Evolutionary conservation across 2,329 filamentous ascomycete genomes (phyloP).

Genomic region (Cercospora zeina): DNA sequence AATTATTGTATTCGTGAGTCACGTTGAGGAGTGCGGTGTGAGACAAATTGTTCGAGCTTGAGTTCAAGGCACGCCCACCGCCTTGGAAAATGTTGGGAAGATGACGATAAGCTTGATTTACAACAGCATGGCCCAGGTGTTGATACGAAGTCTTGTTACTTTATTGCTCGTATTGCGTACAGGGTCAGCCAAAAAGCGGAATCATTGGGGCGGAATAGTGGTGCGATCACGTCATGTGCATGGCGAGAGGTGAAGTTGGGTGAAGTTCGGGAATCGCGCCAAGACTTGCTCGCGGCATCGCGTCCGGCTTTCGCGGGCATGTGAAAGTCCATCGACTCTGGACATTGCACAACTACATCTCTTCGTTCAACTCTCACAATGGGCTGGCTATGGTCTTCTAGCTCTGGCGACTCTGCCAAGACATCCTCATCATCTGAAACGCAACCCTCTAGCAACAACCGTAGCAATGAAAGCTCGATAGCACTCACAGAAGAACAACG

Average conservation of each 20-base stretch:
- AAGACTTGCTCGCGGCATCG: background rate
- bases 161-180: too few relatives aligned
- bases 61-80: too few relatives aligned
- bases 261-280: constrained; percentile 1
- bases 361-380: constrained; percentile 21
- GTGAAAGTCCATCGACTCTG: background rate
- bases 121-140: too few relatives aligned
- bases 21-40: too few relatives aligned
- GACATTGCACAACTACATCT: background rate
- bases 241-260: background rate
- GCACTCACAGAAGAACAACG: constrained; percentile 36
- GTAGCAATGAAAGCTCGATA: constrained; percentile 16
- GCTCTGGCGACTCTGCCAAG: constrained; percentile 13
- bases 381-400: constrained; percentile 36
- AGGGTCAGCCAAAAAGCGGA: too few relatives aligned
- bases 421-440: background rate
- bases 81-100: too few relatives aligned
- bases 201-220: too few relatives aligned
- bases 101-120: too few relatives aligned
- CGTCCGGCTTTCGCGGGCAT: background rate
- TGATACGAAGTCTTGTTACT: too few relatives aligned
- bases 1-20: background rate
- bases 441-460: background rate
- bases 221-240: background rate
- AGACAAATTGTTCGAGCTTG: too few relatives aligned